Percentiles rank a stretch among this genome's conserved stretches.
Evolutionary conservation across 2,329 filamentous ascomycete species (phyloP).

Genomic region (Botrytis medusae): DNA sequence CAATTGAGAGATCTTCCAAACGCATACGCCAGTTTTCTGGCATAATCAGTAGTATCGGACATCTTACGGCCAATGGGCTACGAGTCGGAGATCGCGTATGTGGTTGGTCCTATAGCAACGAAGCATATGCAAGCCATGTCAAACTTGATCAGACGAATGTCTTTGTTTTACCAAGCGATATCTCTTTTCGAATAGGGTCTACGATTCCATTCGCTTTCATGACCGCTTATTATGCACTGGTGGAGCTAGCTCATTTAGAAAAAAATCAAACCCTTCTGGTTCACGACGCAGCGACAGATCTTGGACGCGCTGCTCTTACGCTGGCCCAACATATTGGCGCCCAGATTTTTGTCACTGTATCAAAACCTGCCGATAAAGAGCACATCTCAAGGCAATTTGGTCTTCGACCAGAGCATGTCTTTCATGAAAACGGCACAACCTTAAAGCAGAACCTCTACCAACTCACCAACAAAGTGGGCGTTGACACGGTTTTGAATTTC

Average conservation of each 20-base stretch:
- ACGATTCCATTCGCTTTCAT: slow-evolving; percentile 32
- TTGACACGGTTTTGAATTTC: not conserved
- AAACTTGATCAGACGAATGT: slow-evolving; percentile 29
- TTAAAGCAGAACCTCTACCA: not conserved
- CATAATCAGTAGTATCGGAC: not conserved
- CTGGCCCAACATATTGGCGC: slow-evolving; percentile 35
- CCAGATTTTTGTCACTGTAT: slow-evolving; percentile 37
- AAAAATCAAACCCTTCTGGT: slow-evolving; percentile 40
- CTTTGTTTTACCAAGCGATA: slow-evolving; percentile 26
- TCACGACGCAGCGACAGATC: slow-evolving; percentile 38
- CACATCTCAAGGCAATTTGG: slow-evolving; percentile 26
- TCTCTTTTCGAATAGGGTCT: slow-evolving; percentile 31
- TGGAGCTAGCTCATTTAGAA: slow-evolving; percentile 31
- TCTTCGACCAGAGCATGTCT: not conserved
- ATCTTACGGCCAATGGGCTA: not conserved
- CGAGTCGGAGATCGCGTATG: not conserved
- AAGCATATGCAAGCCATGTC: slow-evolving; percentile 19
- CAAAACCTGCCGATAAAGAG: slow-evolving; percentile 25
- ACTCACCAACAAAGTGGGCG: not conserved
- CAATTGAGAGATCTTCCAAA: not conserved
- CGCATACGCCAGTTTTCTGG: not conserved
- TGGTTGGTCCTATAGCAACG: not conserved
- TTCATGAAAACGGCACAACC: not conserved
- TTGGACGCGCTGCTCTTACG: slow-evolving; percentile 41
- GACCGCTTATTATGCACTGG: slow-evolving; percentile 34